A percentile compares a stretch with the other conserved stretches of the same genome.
phyloP scores from a whole-genome alignment of 2,329 filamentous ascomycete species.

The Fusarium sp. region DNA sequence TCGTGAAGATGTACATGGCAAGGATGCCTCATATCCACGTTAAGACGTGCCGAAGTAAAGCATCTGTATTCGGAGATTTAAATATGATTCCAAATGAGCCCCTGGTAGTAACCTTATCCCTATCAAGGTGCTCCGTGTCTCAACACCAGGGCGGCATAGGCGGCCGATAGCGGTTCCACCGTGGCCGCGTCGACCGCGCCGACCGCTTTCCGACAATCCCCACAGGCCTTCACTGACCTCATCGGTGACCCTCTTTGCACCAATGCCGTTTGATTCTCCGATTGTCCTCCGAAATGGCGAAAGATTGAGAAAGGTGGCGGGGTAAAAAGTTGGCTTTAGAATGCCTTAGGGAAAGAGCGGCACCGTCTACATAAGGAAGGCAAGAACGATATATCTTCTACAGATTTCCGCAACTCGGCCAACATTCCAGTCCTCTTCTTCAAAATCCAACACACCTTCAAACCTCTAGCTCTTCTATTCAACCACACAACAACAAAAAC shows the following conservation, averaged over 20 bases:
- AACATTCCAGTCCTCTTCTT: constrained; percentile 1
- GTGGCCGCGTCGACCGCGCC: constrained; percentile 29
- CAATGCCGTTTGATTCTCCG: constrained; percentile 36
- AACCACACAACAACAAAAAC: not conserved
- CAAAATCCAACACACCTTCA: constrained; percentile 2
- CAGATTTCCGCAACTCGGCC: constrained; percentile 7
- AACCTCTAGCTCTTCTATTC: not conserved
- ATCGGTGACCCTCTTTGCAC: constrained; percentile 39
- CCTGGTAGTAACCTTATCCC: constrained; percentile 10
- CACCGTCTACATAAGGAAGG: constrained; percentile 11
- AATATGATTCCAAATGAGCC: constrained; percentile 32
- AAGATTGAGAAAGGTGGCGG: constrained; percentile 7
- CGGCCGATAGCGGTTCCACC: constrained; percentile 38
- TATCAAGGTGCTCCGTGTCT: constrained; percentile 37
- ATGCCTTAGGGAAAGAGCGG: constrained; percentile 12
- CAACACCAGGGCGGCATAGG: constrained; percentile 14
- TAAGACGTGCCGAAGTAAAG: not conserved
- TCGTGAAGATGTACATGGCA: not conserved
- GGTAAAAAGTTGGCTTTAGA: constrained; percentile 6
- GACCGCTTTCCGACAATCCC: constrained; percentile 33
- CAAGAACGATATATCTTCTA: constrained; percentile 27
- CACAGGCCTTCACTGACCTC: constrained; percentile 43
- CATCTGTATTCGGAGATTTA: not conserved
- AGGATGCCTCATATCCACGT: not conserved
- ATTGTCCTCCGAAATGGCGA: constrained; percentile 37